Conservation (phyloP, 2,329 filamentous ascomycete species). For the Colletotrichum eremochloae region DNA sequence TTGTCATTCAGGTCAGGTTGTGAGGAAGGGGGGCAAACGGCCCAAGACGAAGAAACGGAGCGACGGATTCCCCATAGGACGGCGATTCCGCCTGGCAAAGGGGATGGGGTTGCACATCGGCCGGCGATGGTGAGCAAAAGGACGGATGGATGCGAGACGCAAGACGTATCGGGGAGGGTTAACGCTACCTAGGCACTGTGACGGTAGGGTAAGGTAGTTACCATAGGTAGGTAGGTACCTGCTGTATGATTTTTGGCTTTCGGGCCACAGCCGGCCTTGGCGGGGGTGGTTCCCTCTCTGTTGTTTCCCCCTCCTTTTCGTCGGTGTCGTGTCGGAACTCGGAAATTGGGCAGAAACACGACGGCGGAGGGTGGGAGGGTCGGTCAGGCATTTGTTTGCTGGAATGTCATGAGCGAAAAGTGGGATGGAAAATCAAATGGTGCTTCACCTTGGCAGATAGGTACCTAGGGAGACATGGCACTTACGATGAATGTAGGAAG, state of each 20-base stretch:
- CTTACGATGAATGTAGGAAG: neutral
- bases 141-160: conserved; percentile 41
- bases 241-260: conserved; percentile 29
- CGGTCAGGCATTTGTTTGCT: neutral
- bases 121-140: conserved; percentile 32
- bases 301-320: neutral
- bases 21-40: neutral
- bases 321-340: neutral
- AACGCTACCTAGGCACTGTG: conserved; percentile 11
- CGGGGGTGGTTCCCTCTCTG: neutral
- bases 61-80: conserved; percentile 6
- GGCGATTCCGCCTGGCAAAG: conserved; percentile 13
- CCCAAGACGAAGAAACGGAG: conserved; percentile 12
- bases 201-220: neutral
- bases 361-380: neutral
- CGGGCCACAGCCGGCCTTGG: conserved; percentile 8
- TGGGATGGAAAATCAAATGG: too few relatives aligned
- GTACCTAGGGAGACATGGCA: too few relatives aligned
- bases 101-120: conserved; percentile 26
- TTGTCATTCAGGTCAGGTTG: neutral
- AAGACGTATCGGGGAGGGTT: conserved; percentile 34
- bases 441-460: too few relatives aligned
- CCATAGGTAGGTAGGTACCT: too few relatives aligned
- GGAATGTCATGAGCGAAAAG: too few relatives aligned
- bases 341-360: conserved; percentile 16